Base-by-base conservation (phyloP, 1,284 basidiomycete genomes). In the Ganoderma sinense region DNA sequence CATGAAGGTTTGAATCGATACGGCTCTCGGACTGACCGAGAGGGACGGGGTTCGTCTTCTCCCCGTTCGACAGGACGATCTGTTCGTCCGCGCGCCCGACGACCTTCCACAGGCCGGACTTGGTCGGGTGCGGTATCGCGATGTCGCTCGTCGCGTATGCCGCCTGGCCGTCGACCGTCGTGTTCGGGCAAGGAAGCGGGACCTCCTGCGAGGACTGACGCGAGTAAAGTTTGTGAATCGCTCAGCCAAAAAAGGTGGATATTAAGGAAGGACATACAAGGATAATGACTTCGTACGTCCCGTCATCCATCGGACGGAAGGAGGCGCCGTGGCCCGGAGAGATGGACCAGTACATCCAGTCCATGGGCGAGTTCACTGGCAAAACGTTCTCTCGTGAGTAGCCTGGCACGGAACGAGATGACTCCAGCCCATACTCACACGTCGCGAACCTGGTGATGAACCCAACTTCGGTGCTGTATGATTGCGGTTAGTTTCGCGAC, bases 271-370 rank as follows among this genome's bases (percentile, higher is more conserved):
- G 61, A 40, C 18, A 74, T 71, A 39, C 56, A n/a, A 75, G 41
- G 0, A 76, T 29, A 6, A 78, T 62, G 4, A 74, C 56, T 55
- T 78, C 76, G 56, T 69, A 76, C 16, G 60, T 40, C 13, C 70
- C 75, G 4, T 69, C 73, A 0, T 65, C 75, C 5, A 71, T 71
- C 2, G 74, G 75, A 0, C 70, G 40, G 56, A 76, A 70, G 31
- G 33, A 56, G 18, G 40, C 26, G 7, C 40, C 53, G 5, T 51
- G 67, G 20, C 53, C 36, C 2, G 48, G 69, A n/a, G 55, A 69
- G 20, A 62, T 51, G 29, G 43, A 68, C 59, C 67, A 74, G 68
- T 76, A 77, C 11, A 68, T 64, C 78, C 76, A 79, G n/a, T 74
- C 74, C 69, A 71, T 67, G 0, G 74, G 74, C 26, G 70, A 69